Base-by-base conservation (phyloP, 1,139 yeast genomes). In the Saccharomyces pastorianus region DNA sequence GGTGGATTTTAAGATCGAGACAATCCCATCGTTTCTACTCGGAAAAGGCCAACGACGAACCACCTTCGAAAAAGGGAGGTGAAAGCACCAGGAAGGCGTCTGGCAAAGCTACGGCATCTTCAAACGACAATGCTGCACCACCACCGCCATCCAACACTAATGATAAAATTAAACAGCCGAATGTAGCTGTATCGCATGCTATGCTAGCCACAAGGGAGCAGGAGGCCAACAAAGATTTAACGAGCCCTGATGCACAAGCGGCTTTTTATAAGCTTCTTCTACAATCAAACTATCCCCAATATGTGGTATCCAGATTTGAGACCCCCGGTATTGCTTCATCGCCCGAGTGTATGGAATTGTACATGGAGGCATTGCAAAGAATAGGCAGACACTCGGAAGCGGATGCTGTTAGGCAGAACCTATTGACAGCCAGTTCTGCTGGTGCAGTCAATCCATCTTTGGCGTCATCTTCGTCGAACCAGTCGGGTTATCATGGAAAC, bases 291-390 rank as follows among this genome's bases (percentile, higher is more conserved):
- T 91, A 90, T 67, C 98, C 99, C 11, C 96, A 90, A 61, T 84
- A 93, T 54, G 96, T 93, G 6, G 90, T 90, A 6, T 86, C 95
- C 55, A 80, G 99, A 56, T 95, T 81, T 70, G 98, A 93, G 69
- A 85, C 96, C 5, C 86, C 95, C 0, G 96, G 96, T 7, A 88
- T 93, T 52, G 95, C 96, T 11, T 75, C 84, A 23, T 83, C 86
- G 55, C 77, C 82, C 1, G 96, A 87, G 60, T 86, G 97, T 72
- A 83, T 90, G 53, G 78, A 78, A 57, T 73, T 88, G 50, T 93
- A 93, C 69, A 75, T 83, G 55, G 88, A 86, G 56, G 98, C 98
- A 1, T 76, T 93, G 62, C 82, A 81, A 62, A 82, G 82, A 62
- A 76, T 84, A 58, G 97, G 96, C 47, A 85, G 88, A 61, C 77